These are phyloP conservation scores for Colletotrichum melonis DNA, from an alignment of 2,329 filamentous ascomycete genomes.

Conservation along the genomic window DNA sequence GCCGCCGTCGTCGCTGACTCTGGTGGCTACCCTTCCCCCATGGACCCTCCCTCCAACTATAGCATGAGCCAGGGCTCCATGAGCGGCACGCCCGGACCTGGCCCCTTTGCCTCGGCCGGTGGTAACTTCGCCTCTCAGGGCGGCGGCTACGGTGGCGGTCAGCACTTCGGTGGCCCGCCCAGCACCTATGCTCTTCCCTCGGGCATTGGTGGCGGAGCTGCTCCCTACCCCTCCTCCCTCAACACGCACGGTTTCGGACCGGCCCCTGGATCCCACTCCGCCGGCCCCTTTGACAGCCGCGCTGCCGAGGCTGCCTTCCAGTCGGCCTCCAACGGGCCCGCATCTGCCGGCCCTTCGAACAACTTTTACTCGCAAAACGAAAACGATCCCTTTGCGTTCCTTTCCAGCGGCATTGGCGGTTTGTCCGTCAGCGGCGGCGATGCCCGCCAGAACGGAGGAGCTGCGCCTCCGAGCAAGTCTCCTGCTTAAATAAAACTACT, in stretches of 20 bases:
- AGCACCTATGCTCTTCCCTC: conserved; percentile 92
- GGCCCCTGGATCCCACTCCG: conserved; percentile 81
- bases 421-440: conserved; percentile 77
- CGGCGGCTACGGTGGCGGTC: conserved; percentile 71
- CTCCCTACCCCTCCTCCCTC: conserved; percentile 82
- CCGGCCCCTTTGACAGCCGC: conserved; percentile 91
- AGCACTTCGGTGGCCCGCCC: conserved; percentile 88
- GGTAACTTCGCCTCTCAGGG: conserved; percentile 67
- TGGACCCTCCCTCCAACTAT: conserved; percentile 87
- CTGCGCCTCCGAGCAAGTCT: conserved; percentile 68
- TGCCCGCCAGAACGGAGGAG: conserved; percentile 70
- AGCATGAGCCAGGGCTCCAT: conserved; percentile 91
- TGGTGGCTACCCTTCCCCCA: conserved; percentile 87
- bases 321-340: conserved; percentile 84
- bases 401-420: conserved; percentile 78
- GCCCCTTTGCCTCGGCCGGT: conserved; percentile 76
- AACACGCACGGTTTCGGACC: conserved; percentile 81
- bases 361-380: conserved; percentile 75
- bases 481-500: conserved; percentile 58
- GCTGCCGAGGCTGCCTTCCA: conserved; percentile 95
- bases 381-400: conserved; percentile 83
- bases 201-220: conserved; percentile 81
- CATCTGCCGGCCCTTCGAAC: conserved; percentile 79
- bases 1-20: conserved; percentile 96
- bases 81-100: conserved; percentile 83